phyloP scores from a whole-genome alignment of 352 stramenopile genomes.

The Pythium apleroticum region DNA sequence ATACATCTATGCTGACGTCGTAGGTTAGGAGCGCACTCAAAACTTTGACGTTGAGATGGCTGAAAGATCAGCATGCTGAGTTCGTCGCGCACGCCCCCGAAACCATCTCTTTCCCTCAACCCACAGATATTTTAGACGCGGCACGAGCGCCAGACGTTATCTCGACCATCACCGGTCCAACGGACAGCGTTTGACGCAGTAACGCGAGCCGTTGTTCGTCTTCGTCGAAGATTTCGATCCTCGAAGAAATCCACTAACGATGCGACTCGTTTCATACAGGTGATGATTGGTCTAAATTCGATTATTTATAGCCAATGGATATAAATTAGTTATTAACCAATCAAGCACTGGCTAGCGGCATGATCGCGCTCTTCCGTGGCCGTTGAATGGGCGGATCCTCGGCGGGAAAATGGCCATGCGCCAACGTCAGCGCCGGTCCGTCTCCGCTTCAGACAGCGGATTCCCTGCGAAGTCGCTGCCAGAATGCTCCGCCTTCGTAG shows the following conservation, averaged over 20 bases:
- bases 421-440: background rate
- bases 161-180: too few relatives aligned
- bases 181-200: background rate
- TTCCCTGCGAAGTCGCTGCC: background rate
- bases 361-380: constrained; percentile 9
- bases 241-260: background rate
- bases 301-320: background rate
- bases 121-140: background rate
- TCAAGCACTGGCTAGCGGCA: constrained; percentile 4
- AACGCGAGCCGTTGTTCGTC: background rate
- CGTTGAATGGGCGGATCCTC: constrained; percentile 1
- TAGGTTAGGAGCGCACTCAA: background rate
- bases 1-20: background rate
- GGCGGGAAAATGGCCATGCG: background rate
- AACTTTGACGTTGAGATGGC: background rate
- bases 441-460: background rate
- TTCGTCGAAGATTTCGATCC: background rate
- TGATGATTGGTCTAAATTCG: background rate
- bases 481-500: constrained; percentile 18
- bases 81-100: background rate
- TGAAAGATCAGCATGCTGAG: background rate
- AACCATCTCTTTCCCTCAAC: background rate
- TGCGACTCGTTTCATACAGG: background rate
- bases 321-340: too few relatives aligned
- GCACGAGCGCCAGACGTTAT: too few relatives aligned